A percentile compares a stretch with the other conserved stretches of the same genome.
phyloP scores from a whole-genome alignment of 2,329 filamentous ascomycete species.

The Myriosclerotinia curreyana region DNA sequence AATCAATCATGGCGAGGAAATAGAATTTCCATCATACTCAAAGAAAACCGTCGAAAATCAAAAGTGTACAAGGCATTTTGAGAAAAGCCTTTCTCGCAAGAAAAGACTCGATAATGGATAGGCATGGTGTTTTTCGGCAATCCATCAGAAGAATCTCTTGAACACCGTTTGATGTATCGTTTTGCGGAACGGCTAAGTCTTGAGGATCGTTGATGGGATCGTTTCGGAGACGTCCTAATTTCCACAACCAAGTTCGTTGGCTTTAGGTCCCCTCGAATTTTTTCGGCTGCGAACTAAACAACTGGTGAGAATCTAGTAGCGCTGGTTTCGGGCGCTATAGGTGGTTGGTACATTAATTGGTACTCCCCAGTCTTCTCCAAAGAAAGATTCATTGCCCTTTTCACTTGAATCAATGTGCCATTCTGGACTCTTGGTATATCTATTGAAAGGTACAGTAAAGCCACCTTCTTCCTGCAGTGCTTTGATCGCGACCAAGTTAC shows the following conservation, averaged over 20 bases:
- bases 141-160: background rate
- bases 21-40: conserved; percentile 12
- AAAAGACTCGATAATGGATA: background rate
- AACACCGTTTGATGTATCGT: background rate
- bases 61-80: conserved; percentile 12
- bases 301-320: background rate
- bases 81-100: conserved; percentile 4
- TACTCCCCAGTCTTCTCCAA: conserved; percentile 37
- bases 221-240: background rate
- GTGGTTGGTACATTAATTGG: conserved; percentile 1
- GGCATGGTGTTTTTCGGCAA: background rate
- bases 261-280: background rate
- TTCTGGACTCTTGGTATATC: conserved; percentile 28
- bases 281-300: background rate
- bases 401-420: conserved; percentile 33
- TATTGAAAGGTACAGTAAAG: conserved; percentile 28
- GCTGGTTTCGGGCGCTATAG: background rate
- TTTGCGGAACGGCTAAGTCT: background rate
- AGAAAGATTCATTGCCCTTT: conserved; percentile 34
- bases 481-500: conserved; percentile 33
- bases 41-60: conserved; percentile 9
- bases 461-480: conserved; percentile 25
- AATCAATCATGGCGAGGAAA: conserved; percentile 8
- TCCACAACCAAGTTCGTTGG: background rate
- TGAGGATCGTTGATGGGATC: background rate